Evolutionary conservation across 2,329 filamentous ascomycete species (phyloP).

Genomic region (Ilyonectria sp.): DNA sequence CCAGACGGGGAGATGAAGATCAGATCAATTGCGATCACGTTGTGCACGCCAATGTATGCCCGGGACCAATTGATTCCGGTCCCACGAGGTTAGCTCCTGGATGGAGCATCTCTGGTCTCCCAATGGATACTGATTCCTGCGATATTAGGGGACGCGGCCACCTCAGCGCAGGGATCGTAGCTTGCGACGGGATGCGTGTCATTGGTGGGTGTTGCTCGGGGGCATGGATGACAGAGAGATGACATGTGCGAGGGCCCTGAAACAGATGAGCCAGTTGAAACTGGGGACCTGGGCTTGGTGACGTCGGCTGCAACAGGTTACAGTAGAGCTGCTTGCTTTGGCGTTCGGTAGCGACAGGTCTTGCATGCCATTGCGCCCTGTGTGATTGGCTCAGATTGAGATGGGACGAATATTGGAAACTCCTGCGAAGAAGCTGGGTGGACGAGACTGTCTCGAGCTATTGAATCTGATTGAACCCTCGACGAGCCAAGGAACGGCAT

Average conservation of each 20-base stretch:
- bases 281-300: slow-evolving; percentile 6
- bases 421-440: slow-evolving; percentile 17
- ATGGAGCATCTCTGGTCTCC: neutral
- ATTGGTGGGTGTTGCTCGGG: slow-evolving; percentile 27
- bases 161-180: neutral
- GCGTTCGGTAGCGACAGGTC: neutral
- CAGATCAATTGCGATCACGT: slow-evolving; percentile 22
- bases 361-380: neutral
- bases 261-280: slow-evolving; percentile 29
- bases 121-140: neutral
- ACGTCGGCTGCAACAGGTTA: neutral
- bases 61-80: slow-evolving; percentile 17
- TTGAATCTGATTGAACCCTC: slow-evolving; percentile 8
- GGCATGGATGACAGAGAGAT: slow-evolving; percentile 25
- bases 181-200: slow-evolving; percentile 25
- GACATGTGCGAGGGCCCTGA: slow-evolving; percentile 29
- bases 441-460: slow-evolving; percentile 18
- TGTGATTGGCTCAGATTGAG: slow-evolving; percentile 20
- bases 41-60: slow-evolving; percentile 22
- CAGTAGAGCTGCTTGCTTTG: neutral
- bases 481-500: neutral
- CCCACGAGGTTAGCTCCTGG: slow-evolving; percentile 7
- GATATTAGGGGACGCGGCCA: slow-evolving; percentile 8
- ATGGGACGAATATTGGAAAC: slow-evolving; percentile 25
- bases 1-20: slow-evolving; percentile 25